Evolutionary conservation across 148 eudicot genomes (phyloP), one percentile per base, ranked within the genome.

Genomic region (Rhododendron ferrugineum): DNA sequence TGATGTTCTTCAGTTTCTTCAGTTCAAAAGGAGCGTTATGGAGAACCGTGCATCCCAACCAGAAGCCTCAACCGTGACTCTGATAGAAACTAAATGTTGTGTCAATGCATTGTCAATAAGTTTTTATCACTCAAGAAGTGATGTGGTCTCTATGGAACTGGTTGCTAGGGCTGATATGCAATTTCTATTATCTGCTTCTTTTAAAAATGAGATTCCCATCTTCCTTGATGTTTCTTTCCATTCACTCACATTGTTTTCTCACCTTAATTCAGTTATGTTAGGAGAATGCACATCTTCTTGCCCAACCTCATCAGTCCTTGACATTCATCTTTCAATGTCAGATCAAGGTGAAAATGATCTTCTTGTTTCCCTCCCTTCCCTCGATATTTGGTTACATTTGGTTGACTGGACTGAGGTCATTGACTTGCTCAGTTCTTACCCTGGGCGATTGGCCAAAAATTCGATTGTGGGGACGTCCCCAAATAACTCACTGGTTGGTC

Each of bases 331-430:
- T 79, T 88, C 93, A 34, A 84, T 86, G 60, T 82, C 87, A 64
- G 87, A 88, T 62, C 60, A 75, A 78, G 91, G 91, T 66, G 88
- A 89, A 81, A 81, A 88, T 30, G 84, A 87, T 87, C 47, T 93
- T 87, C 86, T 74, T 86, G 81, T 95, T 78, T 84, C 88, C 16
- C 89, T 95, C 40, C 98, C 99, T 77, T 90, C 90, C 81, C 42
- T 94, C 79, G 91, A 90, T 83, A 85, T 95, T 83, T 97, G 99
- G 99, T 84, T 94, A 83, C 91, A 93, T 89, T 80, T 90, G 37
- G 82, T 44, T 87, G 96, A 97, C 88, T 97, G 99, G 99, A 73
- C 18, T 50, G 80, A 66, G 90, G 79, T 95, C 42, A 85, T 93
- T 79, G 91, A 89, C 83, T 82, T 90, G 77, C 52, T 93, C 40